Evolutionary conservation across 129 eudicot genomes (phyloP).

Genomic region (Scalesia atractyloides): DNA sequence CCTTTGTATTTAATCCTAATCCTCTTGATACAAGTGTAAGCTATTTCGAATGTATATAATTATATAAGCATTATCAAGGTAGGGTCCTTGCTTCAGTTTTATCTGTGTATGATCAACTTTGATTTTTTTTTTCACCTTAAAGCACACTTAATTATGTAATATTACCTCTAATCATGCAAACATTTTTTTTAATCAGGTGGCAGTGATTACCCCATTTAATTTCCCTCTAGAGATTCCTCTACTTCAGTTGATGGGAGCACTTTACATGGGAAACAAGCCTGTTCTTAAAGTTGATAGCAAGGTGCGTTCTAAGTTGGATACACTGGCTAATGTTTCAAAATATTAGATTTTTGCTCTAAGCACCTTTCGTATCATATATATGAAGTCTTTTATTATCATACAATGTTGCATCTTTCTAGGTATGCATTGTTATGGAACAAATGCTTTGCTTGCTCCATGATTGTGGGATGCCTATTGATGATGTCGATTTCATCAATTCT

Average conservation of each 20-base stretch:
- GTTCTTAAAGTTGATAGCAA: conserved; percentile 97
- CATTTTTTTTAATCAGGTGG: conserved; percentile 53
- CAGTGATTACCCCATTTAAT: conserved; percentile 91
- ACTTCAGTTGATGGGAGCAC: conserved; percentile 91
- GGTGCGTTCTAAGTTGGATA: conserved; percentile 44
- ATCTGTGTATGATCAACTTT: neutral
- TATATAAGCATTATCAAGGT: neutral
- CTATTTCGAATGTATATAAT: neutral
- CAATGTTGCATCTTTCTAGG: conserved; percentile 41
- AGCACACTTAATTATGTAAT: neutral
- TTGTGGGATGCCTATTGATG: conserved; percentile 90
- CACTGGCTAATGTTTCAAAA: neutral
- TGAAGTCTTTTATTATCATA: neutral
- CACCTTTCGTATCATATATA: neutral
- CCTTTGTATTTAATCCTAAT: neutral
- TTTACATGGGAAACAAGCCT: conserved; percentile 98
- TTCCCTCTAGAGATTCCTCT: conserved; percentile 95
- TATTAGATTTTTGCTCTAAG: neutral
- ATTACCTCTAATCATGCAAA: conserved; percentile 7
- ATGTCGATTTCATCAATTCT: conserved; percentile 94
- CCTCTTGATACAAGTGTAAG: neutral
- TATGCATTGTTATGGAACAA: conserved; percentile 94
- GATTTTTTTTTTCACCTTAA: neutral
- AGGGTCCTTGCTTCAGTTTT: conserved; percentile 2
- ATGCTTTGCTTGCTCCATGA: conserved; percentile 94